These are phyloP conservation scores for Saccharomyces hybrid DNA, from an alignment of 1,139 yeast genomes.

Conservation along the genomic window DNA sequence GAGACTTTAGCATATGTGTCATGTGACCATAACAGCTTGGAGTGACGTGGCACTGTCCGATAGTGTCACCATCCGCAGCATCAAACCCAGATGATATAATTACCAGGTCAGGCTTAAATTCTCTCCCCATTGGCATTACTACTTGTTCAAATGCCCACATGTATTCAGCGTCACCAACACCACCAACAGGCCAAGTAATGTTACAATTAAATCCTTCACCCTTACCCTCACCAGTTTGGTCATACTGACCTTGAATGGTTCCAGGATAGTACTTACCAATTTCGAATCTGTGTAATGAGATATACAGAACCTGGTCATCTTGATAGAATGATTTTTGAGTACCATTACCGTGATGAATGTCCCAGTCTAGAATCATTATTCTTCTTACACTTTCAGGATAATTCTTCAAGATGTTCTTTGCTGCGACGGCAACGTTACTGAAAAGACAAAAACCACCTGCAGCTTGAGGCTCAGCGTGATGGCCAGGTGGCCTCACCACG, in stretches of 20 bases:
- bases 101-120: slow-evolving; percentile 86
- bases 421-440: slow-evolving; percentile 96
- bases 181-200: slow-evolving; percentile 87
- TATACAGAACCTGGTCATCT: slow-evolving; percentile 84
- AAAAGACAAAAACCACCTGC: slow-evolving; percentile 97
- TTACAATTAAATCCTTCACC: slow-evolving; percentile 87
- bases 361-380: slow-evolving; percentile 91
- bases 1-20: slow-evolving; percentile 83
- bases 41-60: slow-evolving; percentile 95
- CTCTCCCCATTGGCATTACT: slow-evolving; percentile 83
- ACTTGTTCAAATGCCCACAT: slow-evolving; percentile 83
- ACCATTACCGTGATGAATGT: slow-evolving; percentile 96
- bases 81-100: slow-evolving; percentile 94
- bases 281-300: slow-evolving; percentile 88
- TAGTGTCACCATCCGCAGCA: slow-evolving; percentile 96
- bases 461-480: slow-evolving; percentile 95
- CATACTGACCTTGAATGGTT: slow-evolving; percentile 70
- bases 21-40: slow-evolving; percentile 95
- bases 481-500: slow-evolving; percentile 98
- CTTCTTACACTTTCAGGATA: slow-evolving; percentile 85
- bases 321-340: slow-evolving; percentile 87
- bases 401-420: slow-evolving; percentile 68
- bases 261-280: slow-evolving; percentile 93
- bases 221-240: slow-evolving; percentile 71
- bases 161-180: slow-evolving; percentile 94